Base-by-base conservation (phyloP, 352 stramenopile species). In the Thraustochytrium striatum region DNA sequence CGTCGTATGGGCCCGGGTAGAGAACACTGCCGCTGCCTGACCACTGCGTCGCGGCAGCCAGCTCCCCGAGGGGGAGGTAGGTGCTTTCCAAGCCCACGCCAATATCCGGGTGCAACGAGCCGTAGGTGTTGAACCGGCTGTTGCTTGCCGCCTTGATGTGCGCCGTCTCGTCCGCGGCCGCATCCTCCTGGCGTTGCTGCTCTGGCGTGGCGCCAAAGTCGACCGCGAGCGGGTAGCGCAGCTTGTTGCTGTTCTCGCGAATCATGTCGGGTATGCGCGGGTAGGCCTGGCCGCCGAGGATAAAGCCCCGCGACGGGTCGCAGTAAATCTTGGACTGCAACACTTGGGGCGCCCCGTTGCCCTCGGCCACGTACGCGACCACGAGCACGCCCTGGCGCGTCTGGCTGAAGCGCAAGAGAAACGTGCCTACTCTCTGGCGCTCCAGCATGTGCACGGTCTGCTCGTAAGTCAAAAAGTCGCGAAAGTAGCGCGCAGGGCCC, bases 341-440 rank as follows among this genome's bases (percentile, higher is more conserved):
- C 32, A 61, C 50, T n/a, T n/a, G n/a, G n/a, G n/a, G n/a, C n/a
- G n/a, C n/a, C 13, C 65, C 44, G 1, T 61, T 32, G n/a, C 9
- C 25, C 8, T 7, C 41, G 7, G 65, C 52, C 19, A 61, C 52
- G 1, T 75, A 75, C 5, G 44, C 65, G 7, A 75, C 65, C 7
- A 75, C 65, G 32, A 75, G 65, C 21, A 39, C 58, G 28, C 44
- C 65, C 2, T 75, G 41, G 28, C 61, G 65, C 33, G 30, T 75
- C 65, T 75, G 44, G 5, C 65, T 75, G 30, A 75, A 75, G 39
- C 65, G 65, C 0, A 75, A 55, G 11, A 75, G 50, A 70, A 75
- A 75, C 3, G 65, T 75, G 8, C 65, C 65, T 30, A 43, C n/a
- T 13, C 41, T 39, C 30, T 61, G 19, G 32, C n/a, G 41, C 52